Percentiles rank a stretch among this genome's conserved stretches.
These are phyloP conservation scores for Fusarium sp. DNA, from an alignment of 2,329 filamentous ascomycete species.

Conservation along the genomic window DNA sequence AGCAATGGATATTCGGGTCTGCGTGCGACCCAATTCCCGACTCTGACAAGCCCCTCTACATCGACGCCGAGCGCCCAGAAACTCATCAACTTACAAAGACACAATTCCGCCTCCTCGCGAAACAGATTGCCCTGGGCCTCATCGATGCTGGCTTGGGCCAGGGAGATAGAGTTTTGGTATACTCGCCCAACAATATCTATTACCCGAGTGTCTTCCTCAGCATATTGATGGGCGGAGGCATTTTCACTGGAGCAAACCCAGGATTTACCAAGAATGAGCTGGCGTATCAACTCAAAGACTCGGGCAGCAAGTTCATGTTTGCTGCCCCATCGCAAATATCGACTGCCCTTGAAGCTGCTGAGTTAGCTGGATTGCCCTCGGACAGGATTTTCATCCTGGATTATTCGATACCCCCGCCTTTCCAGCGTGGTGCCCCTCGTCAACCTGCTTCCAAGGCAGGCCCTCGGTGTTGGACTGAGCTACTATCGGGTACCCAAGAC, in stretches of 20 bases:
- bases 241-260: conserved; percentile 85
- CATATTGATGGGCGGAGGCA: conserved; percentile 81
- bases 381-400: conserved; percentile 80
- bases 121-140: conserved; percentile 80
- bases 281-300: conserved; percentile 82
- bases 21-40: conserved; percentile 56
- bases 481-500: conserved; percentile 64
- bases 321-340: conserved; percentile 72
- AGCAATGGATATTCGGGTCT: conserved; percentile 70
- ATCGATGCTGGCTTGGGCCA: conserved; percentile 73
- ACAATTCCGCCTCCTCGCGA: conserved; percentile 78
- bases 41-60: conserved; percentile 62
- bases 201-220: conserved; percentile 81
- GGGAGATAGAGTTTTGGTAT: conserved; percentile 81
- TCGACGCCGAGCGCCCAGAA: conserved; percentile 78
- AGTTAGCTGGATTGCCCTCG: conserved; percentile 67
- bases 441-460: not conserved
- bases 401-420: conserved; percentile 54
- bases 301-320: conserved; percentile 77
- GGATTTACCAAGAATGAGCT: conserved; percentile 78
- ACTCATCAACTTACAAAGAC: conserved; percentile 75
- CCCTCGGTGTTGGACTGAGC: conserved; percentile 71
- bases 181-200: conserved; percentile 82
- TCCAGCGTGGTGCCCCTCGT: conserved; percentile 49
- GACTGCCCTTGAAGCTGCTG: conserved; percentile 77